These are phyloP conservation scores for Ustilago tritici DNA, from an alignment of 1,284 basidiomycete genomes.

Conservation along the genomic window DNA sequence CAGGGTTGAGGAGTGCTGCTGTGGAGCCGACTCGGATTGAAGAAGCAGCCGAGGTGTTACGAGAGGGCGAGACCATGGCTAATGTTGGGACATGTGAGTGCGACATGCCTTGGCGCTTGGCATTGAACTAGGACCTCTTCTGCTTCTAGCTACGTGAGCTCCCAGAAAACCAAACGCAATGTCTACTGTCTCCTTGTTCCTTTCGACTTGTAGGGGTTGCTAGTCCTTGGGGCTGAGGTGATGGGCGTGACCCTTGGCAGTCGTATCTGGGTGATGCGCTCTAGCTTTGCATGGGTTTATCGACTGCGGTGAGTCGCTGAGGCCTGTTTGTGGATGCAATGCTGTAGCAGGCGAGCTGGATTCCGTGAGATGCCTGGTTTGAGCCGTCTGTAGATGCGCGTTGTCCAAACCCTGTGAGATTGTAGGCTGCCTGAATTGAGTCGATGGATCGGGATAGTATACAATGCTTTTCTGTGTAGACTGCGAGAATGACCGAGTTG, in stretches of 20 bases:
- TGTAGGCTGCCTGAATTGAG: background rate
- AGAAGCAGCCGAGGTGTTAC: constrained; percentile 31
- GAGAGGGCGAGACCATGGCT: constrained; percentile 26
- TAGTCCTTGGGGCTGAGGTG: background rate
- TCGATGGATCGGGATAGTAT: background rate
- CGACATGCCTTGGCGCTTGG: constrained; percentile 21
- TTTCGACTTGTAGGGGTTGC: no score
- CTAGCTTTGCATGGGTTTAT: background rate
- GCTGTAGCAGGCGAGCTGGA: background rate
- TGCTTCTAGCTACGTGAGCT: background rate
- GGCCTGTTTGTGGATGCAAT: background rate
- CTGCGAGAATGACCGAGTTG: background rate
- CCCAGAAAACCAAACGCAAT: background rate
- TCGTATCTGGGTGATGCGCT: background rate
- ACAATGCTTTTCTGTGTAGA: constrained; percentile 15
- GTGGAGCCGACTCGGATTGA: constrained; percentile 30
- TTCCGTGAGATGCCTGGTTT: background rate
- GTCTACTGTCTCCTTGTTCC: background rate
- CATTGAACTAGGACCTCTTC: constrained; percentile 1
- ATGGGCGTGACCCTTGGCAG: background rate
- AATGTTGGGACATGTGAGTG: constrained; percentile 21
- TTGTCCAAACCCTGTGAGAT: background rate
- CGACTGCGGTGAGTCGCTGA: background rate
- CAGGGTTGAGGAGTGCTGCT: constrained; percentile 18
- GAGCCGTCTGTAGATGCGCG: background rate